Conservation (phyloP, 2,329 filamentous ascomycete species). For the Colletotrichum coccodes region DNA sequence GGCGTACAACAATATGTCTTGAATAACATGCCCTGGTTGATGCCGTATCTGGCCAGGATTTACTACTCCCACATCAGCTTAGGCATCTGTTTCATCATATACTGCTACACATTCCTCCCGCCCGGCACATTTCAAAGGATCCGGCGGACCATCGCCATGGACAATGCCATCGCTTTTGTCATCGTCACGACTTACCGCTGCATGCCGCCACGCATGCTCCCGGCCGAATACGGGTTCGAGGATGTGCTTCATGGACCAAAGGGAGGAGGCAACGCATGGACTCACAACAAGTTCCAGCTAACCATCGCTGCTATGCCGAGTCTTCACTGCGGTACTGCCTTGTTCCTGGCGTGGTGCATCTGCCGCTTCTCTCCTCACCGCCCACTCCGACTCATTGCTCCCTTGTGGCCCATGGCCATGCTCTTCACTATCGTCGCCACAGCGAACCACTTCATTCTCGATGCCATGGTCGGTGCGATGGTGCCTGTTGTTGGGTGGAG, state of each 20-base stretch:
- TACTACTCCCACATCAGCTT: conserved; percentile 59
- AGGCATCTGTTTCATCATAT: conserved; percentile 57
- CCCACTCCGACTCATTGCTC: conserved; percentile 46
- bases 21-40: conserved; percentile 45
- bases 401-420: conserved; percentile 55
- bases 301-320: conserved; percentile 61
- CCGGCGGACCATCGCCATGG: conserved; percentile 57
- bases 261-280: conserved; percentile 47
- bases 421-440: conserved; percentile 51
- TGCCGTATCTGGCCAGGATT: conserved; percentile 50
- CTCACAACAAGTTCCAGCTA: conserved; percentile 55
- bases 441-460: conserved; percentile 51
- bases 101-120: conserved; percentile 56
- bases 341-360: conserved; percentile 47
- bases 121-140: conserved; percentile 50
- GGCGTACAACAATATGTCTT: conserved; percentile 51
- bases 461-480: conserved; percentile 46
- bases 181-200: conserved; percentile 59
- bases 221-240: conserved; percentile 55
- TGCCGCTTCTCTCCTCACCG: conserved; percentile 52
- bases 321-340: conserved; percentile 55
- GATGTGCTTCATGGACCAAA: conserved; percentile 52
- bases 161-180: conserved; percentile 59
- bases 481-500: conserved; percentile 48
- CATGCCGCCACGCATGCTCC: conserved; percentile 59